phyloP scores from a whole-genome alignment of 768 basidiomycete genomes.

The Agrocybe chaxingu region DNA sequence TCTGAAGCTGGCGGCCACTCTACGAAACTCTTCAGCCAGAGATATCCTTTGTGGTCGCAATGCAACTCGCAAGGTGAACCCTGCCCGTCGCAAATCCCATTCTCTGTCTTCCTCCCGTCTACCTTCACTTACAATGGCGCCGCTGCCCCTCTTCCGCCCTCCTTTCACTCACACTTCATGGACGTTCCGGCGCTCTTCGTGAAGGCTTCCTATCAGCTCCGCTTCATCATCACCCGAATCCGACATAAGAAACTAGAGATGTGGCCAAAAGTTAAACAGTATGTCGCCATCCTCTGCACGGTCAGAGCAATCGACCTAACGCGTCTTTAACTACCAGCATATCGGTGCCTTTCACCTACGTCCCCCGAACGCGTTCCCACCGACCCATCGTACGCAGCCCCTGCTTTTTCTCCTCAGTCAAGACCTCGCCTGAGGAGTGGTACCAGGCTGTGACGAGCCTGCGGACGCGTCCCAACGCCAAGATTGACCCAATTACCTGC shows the following conservation, averaged over 20 bases:
- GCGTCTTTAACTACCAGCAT: conserved; percentile 30
- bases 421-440: conserved; percentile 68
- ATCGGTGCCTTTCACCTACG: conserved; percentile 46
- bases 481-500: conserved; percentile 38
- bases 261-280: conserved; percentile 47
- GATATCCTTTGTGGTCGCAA: conserved; percentile 33
- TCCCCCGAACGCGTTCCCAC: conserved; percentile 52
- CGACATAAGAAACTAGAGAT: conserved; percentile 38
- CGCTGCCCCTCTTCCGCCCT: conserved; percentile 44
- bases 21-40: conserved; percentile 27
- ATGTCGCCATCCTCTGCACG: not conserved
- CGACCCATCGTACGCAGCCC: conserved; percentile 47
- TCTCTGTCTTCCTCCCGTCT: conserved; percentile 42
- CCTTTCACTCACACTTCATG: conserved; percentile 31
- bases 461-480: conserved; percentile 29
- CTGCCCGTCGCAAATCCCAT: conserved; percentile 34
- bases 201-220: conserved; percentile 43
- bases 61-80: conserved; percentile 6
- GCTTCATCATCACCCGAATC: conserved; percentile 35
- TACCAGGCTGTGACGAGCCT: conserved; percentile 44
- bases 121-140: conserved; percentile 36
- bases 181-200: conserved; percentile 35
- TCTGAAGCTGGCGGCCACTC: conserved; percentile 36
- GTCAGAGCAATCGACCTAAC: not conserved
- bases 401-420: conserved; percentile 55